phyloP scores from a whole-genome alignment of 495 filamentous ascomycete genomes.

The Letharia columbiana region DNA sequence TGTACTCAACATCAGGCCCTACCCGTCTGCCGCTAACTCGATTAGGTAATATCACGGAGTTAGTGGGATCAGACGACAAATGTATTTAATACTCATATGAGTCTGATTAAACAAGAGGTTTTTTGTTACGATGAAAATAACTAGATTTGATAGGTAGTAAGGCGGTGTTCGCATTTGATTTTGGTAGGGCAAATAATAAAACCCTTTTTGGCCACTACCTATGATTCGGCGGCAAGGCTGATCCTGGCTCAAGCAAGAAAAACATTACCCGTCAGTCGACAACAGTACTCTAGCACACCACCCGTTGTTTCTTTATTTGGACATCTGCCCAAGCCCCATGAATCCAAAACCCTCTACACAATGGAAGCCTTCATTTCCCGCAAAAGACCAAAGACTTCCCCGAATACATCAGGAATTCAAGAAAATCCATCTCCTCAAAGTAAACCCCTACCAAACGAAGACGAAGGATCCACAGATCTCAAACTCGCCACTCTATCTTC shows the following conservation, averaged over 20 bases:
- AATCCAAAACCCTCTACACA: not conserved
- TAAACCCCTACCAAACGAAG: not conserved
- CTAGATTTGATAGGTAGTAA: no score
- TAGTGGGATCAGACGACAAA: no score
- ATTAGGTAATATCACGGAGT: no score
- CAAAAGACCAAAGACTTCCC: conserved; percentile 40
- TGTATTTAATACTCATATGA: no score
- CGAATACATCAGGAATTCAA: not conserved
- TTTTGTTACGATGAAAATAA: no score
- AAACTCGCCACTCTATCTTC: conserved; percentile 80
- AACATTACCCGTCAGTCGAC: not conserved
- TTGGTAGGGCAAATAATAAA: no score
- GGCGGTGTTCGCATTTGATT: no score
- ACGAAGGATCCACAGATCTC: conserved; percentile 75
- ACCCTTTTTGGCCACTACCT: not conserved
- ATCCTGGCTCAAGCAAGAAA: not conserved
- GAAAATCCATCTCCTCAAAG: not conserved
- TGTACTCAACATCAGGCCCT: no score
- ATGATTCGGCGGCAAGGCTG: not conserved
- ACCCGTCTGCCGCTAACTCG: no score
- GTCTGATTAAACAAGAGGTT: no score
- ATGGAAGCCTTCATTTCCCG: conserved; percentile 54
- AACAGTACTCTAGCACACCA: not conserved
- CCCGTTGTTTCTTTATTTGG: not conserved
- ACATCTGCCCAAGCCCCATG: not conserved